Evolutionary conservation across 805 yeast species (phyloP).

Genomic region (Blastobotrys chiropterorum): DNA sequence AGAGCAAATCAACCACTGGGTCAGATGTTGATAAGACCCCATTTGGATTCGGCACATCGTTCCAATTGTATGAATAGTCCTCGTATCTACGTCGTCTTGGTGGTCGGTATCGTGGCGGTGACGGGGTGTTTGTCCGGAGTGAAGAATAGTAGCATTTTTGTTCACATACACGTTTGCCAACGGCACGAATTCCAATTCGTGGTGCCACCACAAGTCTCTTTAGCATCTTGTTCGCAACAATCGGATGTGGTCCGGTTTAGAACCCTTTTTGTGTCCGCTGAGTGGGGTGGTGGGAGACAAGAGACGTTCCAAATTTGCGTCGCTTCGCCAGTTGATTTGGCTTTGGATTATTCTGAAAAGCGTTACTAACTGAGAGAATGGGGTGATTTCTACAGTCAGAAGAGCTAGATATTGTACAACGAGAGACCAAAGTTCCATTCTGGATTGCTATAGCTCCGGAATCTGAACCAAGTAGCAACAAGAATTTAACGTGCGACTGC

Average conservation of each 20-base stretch:
- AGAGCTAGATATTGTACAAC: no score
- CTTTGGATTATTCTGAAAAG: no score
- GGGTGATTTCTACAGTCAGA: no score
- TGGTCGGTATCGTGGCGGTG: neutral
- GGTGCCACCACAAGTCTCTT: neutral
- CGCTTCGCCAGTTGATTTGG: no score
- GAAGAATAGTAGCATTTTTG: neutral
- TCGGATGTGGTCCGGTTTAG: neutral
- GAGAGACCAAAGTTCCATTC: no score
- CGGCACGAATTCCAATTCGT: neutral
- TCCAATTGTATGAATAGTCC: neutral
- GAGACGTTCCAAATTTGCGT: no score
- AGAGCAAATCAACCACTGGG: conserved; percentile 54
- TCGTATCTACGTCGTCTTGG: neutral
- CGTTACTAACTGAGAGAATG: no score
- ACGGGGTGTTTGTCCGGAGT: neutral
- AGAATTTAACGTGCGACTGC: no score
- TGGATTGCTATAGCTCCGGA: no score
- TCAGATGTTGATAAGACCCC: conserved; percentile 52
- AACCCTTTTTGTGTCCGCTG: neutral
- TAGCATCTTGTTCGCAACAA: neutral
- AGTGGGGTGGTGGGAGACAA: neutral
- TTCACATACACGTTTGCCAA: neutral
- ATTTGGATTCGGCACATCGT: conserved; percentile 22
- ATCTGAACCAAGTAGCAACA: no score